A percentile compares a stretch with the other conserved stretches of the same genome.
Evolutionary conservation across 306 rosid genomes (phyloP).

Genomic region (Myrica gale): DNA sequence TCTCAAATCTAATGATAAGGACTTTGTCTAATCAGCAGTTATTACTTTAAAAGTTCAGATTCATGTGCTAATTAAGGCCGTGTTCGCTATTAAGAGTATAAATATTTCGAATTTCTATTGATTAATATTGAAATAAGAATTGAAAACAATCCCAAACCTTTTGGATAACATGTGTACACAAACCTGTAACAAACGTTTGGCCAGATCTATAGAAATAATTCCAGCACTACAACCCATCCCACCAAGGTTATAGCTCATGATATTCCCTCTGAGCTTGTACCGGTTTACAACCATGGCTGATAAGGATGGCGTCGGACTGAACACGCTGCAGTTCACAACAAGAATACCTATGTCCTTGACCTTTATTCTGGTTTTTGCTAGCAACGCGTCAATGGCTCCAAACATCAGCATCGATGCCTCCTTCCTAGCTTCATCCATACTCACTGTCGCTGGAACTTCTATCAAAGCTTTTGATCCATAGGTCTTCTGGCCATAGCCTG

Average conservation of each 20-base stretch:
- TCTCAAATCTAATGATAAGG: too few relatives aligned
- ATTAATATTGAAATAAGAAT: too few relatives aligned
- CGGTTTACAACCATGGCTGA: slow-evolving; percentile 4
- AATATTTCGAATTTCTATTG: too few relatives aligned
- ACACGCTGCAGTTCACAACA: neutral
- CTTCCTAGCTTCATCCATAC: neutral
- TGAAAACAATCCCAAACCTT: neutral
- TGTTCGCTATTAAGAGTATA: too few relatives aligned
- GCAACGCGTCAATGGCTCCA: slow-evolving; percentile 5
- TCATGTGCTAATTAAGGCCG: too few relatives aligned
- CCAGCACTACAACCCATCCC: slow-evolving; percentile 14
- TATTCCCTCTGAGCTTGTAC: slow-evolving; percentile 5
- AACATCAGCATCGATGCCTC: slow-evolving; percentile 10
- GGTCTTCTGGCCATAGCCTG: slow-evolving; percentile 3
- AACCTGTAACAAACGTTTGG: slow-evolving; percentile 6
- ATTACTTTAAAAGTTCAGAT: too few relatives aligned
- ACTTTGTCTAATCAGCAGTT: too few relatives aligned
- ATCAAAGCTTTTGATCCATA: neutral
- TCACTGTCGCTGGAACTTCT: neutral
- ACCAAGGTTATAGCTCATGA: slow-evolving; percentile 3
- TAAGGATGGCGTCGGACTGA: slow-evolving; percentile 5
- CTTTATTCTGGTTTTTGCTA: neutral
- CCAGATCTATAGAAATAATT: neutral
- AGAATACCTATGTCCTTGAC: slow-evolving; percentile 3
- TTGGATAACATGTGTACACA: neutral